A percentile compares a stretch with the other conserved stretches of the same genome.
phyloP scores from a whole-genome alignment of 2,329 filamentous ascomycete species.

The Hymenoscyphus repandus region DNA sequence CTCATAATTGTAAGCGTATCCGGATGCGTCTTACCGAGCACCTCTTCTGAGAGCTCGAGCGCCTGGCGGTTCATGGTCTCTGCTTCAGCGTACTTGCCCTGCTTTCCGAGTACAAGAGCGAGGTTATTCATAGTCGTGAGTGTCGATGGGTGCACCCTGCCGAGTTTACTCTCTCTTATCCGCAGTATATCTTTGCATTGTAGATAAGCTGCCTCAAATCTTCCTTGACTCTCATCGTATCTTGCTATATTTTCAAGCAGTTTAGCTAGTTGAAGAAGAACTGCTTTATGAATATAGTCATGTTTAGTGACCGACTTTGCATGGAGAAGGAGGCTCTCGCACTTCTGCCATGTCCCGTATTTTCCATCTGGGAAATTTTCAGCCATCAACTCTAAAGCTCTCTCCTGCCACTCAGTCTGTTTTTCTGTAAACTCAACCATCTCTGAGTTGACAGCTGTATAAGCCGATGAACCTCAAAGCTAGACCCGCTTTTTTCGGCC shows the following conservation, averaged over 20 bases:
- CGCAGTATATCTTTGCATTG: background rate
- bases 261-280: background rate
- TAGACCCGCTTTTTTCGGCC: slow-evolving; percentile 5
- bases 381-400: slow-evolving; percentile 11
- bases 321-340: background rate
- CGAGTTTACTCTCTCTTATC: background rate
- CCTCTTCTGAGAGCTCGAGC: slow-evolving; percentile 8
- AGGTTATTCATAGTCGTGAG: background rate
- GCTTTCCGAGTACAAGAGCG: background rate
- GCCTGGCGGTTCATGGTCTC: slow-evolving; percentile 7
- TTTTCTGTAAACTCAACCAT: slow-evolving; percentile 15
- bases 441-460: slow-evolving; percentile 17
- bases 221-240: background rate
- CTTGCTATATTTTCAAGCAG: background rate
- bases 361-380: slow-evolving; percentile 4
- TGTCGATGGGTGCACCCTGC: too few relatives aligned
- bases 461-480: slow-evolving; percentile 16
- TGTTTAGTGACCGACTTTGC: background rate
- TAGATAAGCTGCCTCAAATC: background rate
- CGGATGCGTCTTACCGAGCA: slow-evolving; percentile 13
- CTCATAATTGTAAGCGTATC: slow-evolving; percentile 9
- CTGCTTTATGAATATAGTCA: background rate
- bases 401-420: slow-evolving; percentile 3
- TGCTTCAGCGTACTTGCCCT: slow-evolving; percentile 1
- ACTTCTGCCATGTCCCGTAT: background rate